Percentiles rank a stretch among this genome's conserved stretches.
phyloP scores from a whole-genome alignment of 2,329 filamentous ascomycete genomes.

The Clonostachys byssicola region DNA sequence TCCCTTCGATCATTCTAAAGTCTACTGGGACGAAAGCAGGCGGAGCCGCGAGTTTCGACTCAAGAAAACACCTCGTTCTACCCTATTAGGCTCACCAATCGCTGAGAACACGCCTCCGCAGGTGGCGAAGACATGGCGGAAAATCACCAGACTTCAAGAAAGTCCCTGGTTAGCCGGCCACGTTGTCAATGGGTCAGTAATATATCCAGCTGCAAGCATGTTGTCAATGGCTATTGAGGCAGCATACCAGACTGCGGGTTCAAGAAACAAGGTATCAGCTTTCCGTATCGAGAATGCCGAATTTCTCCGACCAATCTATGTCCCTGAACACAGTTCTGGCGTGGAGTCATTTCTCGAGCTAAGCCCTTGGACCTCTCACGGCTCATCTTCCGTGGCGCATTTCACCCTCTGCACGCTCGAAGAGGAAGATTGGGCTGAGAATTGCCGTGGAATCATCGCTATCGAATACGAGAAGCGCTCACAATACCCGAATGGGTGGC shows the following conservation, averaged over 20 bases:
- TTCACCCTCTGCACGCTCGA: too few species aligned
- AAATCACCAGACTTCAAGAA: constrained; percentile 15
- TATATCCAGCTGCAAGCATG: constrained; percentile 25
- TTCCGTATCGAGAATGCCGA: neutral
- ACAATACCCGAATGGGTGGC: too few species aligned
- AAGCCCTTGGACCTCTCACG: too few species aligned
- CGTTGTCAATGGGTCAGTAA: constrained; percentile 9
- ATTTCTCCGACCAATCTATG: neutral
- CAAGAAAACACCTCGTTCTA: constrained; percentile 6
- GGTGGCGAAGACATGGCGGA: constrained; percentile 19
- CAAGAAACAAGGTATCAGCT: neutral
- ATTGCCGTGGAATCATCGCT: too few species aligned
- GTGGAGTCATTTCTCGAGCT: too few species aligned
- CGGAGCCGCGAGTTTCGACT: constrained; percentile 29
- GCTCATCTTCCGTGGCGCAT: too few species aligned
- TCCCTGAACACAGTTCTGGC: neutral
- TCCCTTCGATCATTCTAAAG: constrained; percentile 47
- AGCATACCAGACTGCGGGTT: constrained; percentile 1
- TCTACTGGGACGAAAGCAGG: constrained; percentile 40
- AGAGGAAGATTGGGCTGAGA: too few species aligned
- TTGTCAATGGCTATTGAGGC: constrained; percentile 23
- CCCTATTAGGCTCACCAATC: neutral
- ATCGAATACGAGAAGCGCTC: too few species aligned
- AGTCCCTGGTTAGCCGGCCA: constrained; percentile 25
- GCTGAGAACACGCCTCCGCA: constrained; percentile 18